Base-by-base conservation (phyloP, 2,329 filamentous ascomycete genomes). In the Pestalotiopsis fici region DNA sequence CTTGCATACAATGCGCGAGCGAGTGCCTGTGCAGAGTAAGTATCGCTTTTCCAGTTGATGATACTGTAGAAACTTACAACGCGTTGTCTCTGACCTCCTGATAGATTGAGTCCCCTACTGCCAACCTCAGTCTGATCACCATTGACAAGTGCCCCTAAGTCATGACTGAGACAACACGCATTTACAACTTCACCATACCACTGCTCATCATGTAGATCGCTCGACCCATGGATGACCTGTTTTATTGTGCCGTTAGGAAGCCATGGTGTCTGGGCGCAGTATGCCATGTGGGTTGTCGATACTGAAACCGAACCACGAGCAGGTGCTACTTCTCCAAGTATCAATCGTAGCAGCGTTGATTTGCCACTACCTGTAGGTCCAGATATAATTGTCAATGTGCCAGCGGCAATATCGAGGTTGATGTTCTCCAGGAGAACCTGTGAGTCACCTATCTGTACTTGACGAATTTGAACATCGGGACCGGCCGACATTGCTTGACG, bases 231-330 rank as follows among this genome's bases (percentile, higher is more conserved):
- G n/a, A 82, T 79, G 13, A 71, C 72, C 7, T 79, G 68, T 67
- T 71, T 74, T 23, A 82, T 76, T 3, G 66, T 80, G 0, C 73
- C 73, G 43, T 74, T 78, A 0, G 77, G 78, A 25, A 83, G 69
- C 80, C 81, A 83, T 0, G 80, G 73, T 18, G 43, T 72, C 31
- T 83, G 81, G 4, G 78, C 70, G 65, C 78, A 80, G 59, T 81
- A 82, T 9, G 69, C 78, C 47, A 81, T 76, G 9, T 65, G 68
- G 56, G 63, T 67, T 0, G 77, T 74, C 3, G 73, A 71, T 2
- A 79, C 3, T 0, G 56, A 60, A 7, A 82, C 71, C 1, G 66
- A 67, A 4, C 79, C 79, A 5, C 50, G 7, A 1, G 65, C 25
- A 4, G 71, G 67, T 0, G 66, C 3, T 1, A 76, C 61, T 65